These are phyloP conservation scores for Tricholomella constricta DNA, from an alignment of 768 basidiomycete genomes.

Conservation along the genomic window DNA sequence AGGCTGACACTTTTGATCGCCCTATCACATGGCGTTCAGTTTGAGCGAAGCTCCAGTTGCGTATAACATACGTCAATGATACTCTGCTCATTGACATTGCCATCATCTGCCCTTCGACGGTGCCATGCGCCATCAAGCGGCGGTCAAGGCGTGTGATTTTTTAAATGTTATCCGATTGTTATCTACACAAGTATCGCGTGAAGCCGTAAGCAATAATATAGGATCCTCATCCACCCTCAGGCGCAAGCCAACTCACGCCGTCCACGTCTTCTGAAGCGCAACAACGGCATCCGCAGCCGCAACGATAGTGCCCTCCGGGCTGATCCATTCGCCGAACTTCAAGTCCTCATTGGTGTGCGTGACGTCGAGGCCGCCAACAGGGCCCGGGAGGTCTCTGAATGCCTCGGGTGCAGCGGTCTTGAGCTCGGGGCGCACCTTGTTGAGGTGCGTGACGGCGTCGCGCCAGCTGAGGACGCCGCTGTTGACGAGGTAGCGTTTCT, in stretches of 20 bases:
- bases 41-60: too few relatives aligned
- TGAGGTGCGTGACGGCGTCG: slow-evolving; percentile 28
- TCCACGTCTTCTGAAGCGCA: slow-evolving; percentile 28
- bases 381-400: slow-evolving; percentile 23
- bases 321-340: slow-evolving; percentile 26
- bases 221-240: too few relatives aligned
- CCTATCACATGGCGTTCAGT: too few relatives aligned
- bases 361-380: slow-evolving; percentile 25
- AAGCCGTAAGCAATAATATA: too few relatives aligned
- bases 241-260: background rate
- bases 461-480: slow-evolving; percentile 30
- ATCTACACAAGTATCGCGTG: too few relatives aligned
- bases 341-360: slow-evolving; percentile 27
- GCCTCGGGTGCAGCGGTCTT: slow-evolving; percentile 13
- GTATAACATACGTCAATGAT: too few relatives aligned
- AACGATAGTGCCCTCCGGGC: slow-evolving; percentile 27
- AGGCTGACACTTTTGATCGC: too few relatives aligned
- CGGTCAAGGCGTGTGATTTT: too few relatives aligned
- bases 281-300: slow-evolving; percentile 28
- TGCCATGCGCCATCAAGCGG: too few relatives aligned
- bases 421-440: slow-evolving; percentile 24
- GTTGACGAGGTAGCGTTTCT: slow-evolving; percentile 34
- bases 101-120: too few relatives aligned
- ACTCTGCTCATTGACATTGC: too few relatives aligned
- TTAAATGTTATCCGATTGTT: too few relatives aligned